Conservation (phyloP, 371 early-diverging fungal genomes). For the Mucor mucedo region DNA sequence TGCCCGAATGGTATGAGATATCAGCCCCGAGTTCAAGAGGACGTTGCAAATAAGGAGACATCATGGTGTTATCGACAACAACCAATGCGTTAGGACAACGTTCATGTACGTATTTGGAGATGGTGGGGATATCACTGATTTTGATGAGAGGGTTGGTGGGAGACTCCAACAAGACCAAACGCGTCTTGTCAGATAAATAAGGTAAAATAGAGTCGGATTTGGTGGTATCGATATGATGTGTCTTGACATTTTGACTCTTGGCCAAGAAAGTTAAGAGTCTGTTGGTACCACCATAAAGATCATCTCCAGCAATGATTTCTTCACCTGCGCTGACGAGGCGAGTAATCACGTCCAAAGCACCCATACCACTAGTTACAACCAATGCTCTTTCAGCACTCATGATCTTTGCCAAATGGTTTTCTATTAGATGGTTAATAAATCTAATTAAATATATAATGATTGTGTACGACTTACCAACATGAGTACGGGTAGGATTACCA, state of each 20-base stretch:
- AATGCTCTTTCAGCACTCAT: conserved; percentile 82
- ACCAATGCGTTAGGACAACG: conserved; percentile 77
- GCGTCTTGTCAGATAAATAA: conserved; percentile 78
- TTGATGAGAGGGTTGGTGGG: conserved; percentile 92
- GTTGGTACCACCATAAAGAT: conserved; percentile 91
- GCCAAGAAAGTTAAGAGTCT: conserved; percentile 78
- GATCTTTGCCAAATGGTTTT: conserved; percentile 85
- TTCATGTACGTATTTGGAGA: conserved; percentile 70
- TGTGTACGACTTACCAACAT: conserved; percentile 63
- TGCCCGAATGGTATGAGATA: conserved; percentile 87
- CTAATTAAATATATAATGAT: not conserved
- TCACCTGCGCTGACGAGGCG: conserved; percentile 80
- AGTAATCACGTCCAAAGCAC: conserved; percentile 85
- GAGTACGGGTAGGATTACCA: conserved; percentile 91
- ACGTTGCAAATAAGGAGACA: conserved; percentile 87
- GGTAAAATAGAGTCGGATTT: conserved; percentile 61
- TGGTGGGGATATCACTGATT: conserved; percentile 81
- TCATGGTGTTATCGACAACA: conserved; percentile 95
- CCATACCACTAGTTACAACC: conserved; percentile 87
- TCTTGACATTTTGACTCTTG: conserved; percentile 71
- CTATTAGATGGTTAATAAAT: conserved; percentile 37
- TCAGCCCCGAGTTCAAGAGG: conserved; percentile 90
- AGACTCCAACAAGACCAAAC: conserved; percentile 82
- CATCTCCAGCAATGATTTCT: conserved; percentile 88
- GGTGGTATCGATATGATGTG: conserved; percentile 88